Evolutionary conservation across 352 stramenopile genomes (phyloP), one percentile per base, ranked within the genome.

Genomic region (Globisporangium paddicum): DNA sequence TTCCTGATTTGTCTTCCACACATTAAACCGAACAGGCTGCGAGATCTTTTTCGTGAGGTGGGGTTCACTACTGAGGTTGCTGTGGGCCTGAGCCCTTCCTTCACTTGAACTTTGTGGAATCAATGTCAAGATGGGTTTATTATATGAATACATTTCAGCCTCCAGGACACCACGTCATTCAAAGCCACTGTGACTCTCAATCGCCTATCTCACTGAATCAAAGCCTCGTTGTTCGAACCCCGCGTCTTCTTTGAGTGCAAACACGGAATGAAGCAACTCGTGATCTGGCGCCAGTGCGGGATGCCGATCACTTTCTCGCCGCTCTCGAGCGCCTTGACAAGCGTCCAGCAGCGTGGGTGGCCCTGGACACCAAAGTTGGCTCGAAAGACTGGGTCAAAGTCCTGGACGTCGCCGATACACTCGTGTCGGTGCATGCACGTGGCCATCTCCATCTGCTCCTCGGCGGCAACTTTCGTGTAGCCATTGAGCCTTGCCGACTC

Each of bases 361-460:
- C 75, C 73, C 40, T 71, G 63, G n/a, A 75, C 66, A n/a, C 48
- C 41, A 47, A 88, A 88, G 54, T 82, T 82, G 8, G 55, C 28
- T 25, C 67, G 68, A 49, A 79, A 88, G 16, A 73, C 18, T 0
- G 72, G 60, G 18, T 57, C 60, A 60, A 71, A 86, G 55, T 89
- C 79, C 2, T 50, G n/a, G 1, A 85, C 71, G 6, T 67, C 69
- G 3, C 71, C 72, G 0, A 81, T 44, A 40, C 79, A 89, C 52
- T 87, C 77, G 28, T 77, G 64, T 45, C 75, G 71, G 60, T 84
- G 71, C 28, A 75, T 62, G 35, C 79, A 89, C 51, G 63, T 60
- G 32, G 80, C 66, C 62, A 83, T 71, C 49, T 87, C 74, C 68
- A 86, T 81, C 51, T 86, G 72, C 8, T 80, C 67, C 9, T 67